Conservation (phyloP, 2,329 filamentous ascomycete genomes). For the Fusarium sp. region DNA sequence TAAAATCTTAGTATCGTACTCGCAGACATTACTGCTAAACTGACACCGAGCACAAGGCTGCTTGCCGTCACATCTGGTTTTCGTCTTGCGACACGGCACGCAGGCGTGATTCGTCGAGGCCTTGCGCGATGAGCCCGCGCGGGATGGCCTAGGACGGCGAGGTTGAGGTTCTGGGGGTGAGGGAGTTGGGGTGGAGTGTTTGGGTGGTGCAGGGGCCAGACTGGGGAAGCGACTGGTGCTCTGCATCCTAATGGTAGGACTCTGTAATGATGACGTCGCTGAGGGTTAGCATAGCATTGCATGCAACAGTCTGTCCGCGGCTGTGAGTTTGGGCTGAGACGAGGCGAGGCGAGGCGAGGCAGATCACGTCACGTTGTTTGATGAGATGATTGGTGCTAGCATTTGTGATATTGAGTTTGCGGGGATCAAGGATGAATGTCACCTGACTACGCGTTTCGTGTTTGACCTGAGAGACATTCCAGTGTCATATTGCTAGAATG, state of each 20-base stretch:
- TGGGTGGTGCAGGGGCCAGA: slow-evolving; percentile 14
- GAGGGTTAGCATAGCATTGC: neutral
- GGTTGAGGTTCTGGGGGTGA: too few species aligned
- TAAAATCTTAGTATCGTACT: slow-evolving; percentile 15
- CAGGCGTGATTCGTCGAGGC: slow-evolving; percentile 10
- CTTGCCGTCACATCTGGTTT: slow-evolving; percentile 24
- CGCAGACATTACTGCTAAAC: slow-evolving; percentile 1
- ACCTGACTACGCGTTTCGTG: slow-evolving; percentile 9
- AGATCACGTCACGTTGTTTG: neutral
- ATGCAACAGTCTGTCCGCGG: neutral
- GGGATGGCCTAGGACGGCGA: neutral
- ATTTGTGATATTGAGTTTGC: too few species aligned
- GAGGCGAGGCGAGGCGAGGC: neutral
- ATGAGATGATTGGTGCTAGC: neutral
- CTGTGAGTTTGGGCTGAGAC: neutral
- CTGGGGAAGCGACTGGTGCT: slow-evolving; percentile 1
- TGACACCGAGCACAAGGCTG: slow-evolving; percentile 11
- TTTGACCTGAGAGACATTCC: neutral
- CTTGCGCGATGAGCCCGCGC: slow-evolving; percentile 6
- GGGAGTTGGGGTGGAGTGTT: neutral
- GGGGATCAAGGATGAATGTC: neutral
- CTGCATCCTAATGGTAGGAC: slow-evolving; percentile 1
- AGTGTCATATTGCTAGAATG: too few species aligned
- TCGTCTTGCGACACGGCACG: slow-evolving; percentile 20
- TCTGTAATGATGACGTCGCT: slow-evolving; percentile 20